Base-by-base conservation (phyloP, 169 alveolate genomes). In the Eimeria praecox region DNA sequence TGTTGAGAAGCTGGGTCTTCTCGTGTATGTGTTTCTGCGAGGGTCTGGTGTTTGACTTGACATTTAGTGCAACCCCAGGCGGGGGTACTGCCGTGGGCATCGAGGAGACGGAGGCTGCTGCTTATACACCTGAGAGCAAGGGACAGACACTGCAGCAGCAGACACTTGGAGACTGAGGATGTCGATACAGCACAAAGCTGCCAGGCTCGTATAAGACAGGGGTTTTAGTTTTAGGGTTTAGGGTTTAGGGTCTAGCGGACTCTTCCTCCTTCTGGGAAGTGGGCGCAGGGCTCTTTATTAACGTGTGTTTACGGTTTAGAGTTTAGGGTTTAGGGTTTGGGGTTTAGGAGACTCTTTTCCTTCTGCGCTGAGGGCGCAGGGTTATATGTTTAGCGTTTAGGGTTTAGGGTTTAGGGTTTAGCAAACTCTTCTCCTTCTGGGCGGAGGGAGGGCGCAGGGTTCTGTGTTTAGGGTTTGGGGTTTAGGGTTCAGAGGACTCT, bases 71-170 rank as follows among this genome's bases (percentile, higher is more conserved):
- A 77, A 64, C 88, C 88, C 88, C 88, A 77, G 3, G 49, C 59
- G 52, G 88, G 88, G 6, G 88, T 77, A 35, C 88, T 77, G 64
- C 88, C 88, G 62, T 40, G n/a, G n/a, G 88, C 44, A n/a, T 38
- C 88, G 3, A 77, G 33, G 33, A 77, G 64, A 12, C 40, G 52
- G 64, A 77, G 33, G n/a, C 64, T 42, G 38, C 12, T 24, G 22
- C 40, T 35, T 16, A 18, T 24, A 22, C 88, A 77, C 88, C 88
- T 77, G 46, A 16, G 1, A 22, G 3, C 8, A 59, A n/a, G 69
- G 22, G n/a, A 59, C 20, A 59, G 69, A 59, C 30, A 59, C n/a
- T 18, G n/a, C 80, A 69, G 44, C 46, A 69, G 80, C 40, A 69
- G 69, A 59, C 69, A 16, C 69, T 14, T 20, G 30, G 22, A 20